Evolutionary conservation across 805 yeast species (phyloP).

Genomic region (Blastobotrys chiropterorum): DNA sequence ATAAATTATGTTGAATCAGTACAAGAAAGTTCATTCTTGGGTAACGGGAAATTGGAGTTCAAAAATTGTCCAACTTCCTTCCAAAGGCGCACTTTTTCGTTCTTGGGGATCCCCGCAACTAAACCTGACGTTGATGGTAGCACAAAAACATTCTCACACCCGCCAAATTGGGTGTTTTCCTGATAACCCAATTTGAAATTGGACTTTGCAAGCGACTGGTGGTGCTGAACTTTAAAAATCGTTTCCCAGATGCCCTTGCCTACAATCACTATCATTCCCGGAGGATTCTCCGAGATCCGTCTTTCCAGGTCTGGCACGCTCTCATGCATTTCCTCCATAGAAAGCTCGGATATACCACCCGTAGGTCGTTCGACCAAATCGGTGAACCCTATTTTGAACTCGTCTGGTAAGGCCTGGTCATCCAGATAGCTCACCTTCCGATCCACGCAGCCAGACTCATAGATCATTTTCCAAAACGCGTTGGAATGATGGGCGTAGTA

Average conservation of each 20-base stretch:
- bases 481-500: slow-evolving; percentile 69
- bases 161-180: slow-evolving; percentile 20
- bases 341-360: slow-evolving; percentile 48
- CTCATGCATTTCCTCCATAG: slow-evolving; percentile 43
- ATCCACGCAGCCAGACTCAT: slow-evolving; percentile 43
- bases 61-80: slow-evolving; percentile 28
- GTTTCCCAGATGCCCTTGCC: slow-evolving; percentile 76
- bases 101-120: slow-evolving; percentile 45
- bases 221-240: slow-evolving; percentile 36
- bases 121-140: slow-evolving; percentile 72
- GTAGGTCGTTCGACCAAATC: slow-evolving; percentile 66
- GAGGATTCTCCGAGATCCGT: slow-evolving; percentile 36
- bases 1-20: no score
- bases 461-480: slow-evolving; percentile 59
- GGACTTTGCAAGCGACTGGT: slow-evolving; percentile 27
- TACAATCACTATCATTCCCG: slow-evolving; percentile 48
- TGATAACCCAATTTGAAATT: slow-evolving; percentile 52
- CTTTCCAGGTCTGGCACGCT: slow-evolving; percentile 48
- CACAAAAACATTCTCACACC: slow-evolving; percentile 40
- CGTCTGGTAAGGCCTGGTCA: slow-evolving; percentile 35
- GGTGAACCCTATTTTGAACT: slow-evolving; percentile 57
- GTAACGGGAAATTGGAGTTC: not conserved
- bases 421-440: slow-evolving; percentile 35
- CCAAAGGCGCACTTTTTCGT: slow-evolving; percentile 48
- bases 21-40: no score